Evolutionary conservation across 2,329 filamentous ascomycete species (phyloP).

Genomic region (Sarocladiaceae sp.): DNA sequence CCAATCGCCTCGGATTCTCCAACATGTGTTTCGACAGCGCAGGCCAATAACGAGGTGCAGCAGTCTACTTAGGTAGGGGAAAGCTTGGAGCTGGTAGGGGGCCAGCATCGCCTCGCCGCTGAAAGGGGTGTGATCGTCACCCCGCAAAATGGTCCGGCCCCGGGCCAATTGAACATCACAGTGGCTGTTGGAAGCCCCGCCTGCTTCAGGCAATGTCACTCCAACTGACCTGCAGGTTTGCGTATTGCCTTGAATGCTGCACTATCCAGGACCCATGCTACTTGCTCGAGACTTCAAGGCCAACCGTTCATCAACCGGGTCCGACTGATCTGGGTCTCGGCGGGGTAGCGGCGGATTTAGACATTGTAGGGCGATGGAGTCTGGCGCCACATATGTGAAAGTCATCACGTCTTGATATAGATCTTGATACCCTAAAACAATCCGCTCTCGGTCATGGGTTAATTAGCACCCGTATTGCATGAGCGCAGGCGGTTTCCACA

Average conservation of each 20-base stretch:
- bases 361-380: not conserved
- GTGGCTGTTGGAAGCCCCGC: not conserved
- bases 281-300: no score
- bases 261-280: no score
- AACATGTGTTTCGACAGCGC: not conserved
- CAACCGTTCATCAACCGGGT: not conserved
- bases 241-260: not conserved
- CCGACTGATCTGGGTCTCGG: no score
- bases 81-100: not conserved
- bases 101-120: not conserved
- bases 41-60: not conserved
- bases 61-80: no score
- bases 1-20: no score
- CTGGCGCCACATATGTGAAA: not conserved
- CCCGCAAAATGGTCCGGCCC: conserved; percentile 1
- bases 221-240: not conserved
- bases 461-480: no score
- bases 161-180: not conserved
- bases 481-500: no score
- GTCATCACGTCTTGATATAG: no score
- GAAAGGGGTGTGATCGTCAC: conserved; percentile 8
- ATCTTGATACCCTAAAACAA: not conserved
- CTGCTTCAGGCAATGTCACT: not conserved
- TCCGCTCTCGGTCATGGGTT: no score
- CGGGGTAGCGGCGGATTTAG: no score